Evolutionary conservation across 306 rosid genomes (phyloP).

Genomic region (Lablab purpureus): DNA sequence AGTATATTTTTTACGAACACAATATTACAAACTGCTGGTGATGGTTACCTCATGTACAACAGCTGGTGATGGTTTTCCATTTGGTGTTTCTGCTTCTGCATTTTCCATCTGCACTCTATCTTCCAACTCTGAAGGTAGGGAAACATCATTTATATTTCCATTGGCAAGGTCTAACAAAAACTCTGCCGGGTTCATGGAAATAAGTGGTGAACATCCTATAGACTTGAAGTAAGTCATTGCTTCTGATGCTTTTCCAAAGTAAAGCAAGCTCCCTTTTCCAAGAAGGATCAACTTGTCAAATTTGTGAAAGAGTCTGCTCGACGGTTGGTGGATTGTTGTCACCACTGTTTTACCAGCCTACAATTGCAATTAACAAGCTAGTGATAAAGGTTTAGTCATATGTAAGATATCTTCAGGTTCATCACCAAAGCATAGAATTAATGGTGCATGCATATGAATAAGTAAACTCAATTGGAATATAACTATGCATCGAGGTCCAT

Average conservation of each 20-base stretch:
- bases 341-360: conserved; percentile 97
- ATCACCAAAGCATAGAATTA: conserved; percentile 3
- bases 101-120: conserved; percentile 80
- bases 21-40: not conserved
- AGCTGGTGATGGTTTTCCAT: conserved; percentile 83
- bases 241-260: conserved; percentile 94
- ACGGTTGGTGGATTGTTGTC: conserved; percentile 98
- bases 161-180: conserved; percentile 95
- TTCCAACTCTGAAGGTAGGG: conserved; percentile 91
- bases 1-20: not conserved
- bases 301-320: conserved; percentile 94
- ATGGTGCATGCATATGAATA: not conserved
- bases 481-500: not conserved
- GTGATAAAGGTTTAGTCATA: conserved; percentile 7
- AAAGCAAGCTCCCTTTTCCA: conserved; percentile 93
- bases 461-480: conserved; percentile 7
- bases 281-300: conserved; percentile 96
- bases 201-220: conserved; percentile 87
- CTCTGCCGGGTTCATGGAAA: conserved; percentile 98
- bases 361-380: conserved; percentile 33
- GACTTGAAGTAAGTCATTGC: conserved; percentile 83
- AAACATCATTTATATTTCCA: conserved; percentile 85
- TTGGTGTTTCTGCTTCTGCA: conserved; percentile 60
- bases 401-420: not conserved
- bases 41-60: conserved; percentile 82